Conservation (phyloP, 768 basidiomycete species). For the Polyporus arcularius region DNA sequence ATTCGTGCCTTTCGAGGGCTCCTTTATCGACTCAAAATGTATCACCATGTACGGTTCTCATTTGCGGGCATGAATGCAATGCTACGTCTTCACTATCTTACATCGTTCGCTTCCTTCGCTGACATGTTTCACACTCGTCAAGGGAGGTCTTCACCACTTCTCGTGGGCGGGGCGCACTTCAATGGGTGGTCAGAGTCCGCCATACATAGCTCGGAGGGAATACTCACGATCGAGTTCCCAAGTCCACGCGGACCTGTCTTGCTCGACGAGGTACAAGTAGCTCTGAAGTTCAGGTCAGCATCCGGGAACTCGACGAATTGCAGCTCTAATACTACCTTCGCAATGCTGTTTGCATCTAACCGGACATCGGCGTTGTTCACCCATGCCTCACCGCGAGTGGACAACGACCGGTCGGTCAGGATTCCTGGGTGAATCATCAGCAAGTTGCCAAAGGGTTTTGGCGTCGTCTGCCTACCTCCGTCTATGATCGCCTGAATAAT, state of each 20-base stretch:
- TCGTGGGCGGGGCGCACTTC: slow-evolving; percentile 53
- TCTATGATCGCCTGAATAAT: slow-evolving; percentile 67
- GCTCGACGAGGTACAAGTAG: slow-evolving; percentile 62
- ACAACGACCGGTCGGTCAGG: slow-evolving; percentile 37
- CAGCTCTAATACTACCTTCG: slow-evolving; percentile 44
- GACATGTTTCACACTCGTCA: not conserved
- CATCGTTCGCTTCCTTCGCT: not conserved
- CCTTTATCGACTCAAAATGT: too few relatives aligned
- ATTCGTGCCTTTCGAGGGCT: not conserved
- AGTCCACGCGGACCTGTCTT: slow-evolving; percentile 71
- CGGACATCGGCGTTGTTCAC: slow-evolving; percentile 45
- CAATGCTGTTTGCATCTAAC: slow-evolving; percentile 67
- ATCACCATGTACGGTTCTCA: too few relatives aligned
- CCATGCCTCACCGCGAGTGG: slow-evolving; percentile 34
- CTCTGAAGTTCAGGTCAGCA: slow-evolving; percentile 38
- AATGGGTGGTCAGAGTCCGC: not conserved
- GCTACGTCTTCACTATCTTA: not conserved
- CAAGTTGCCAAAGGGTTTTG: not conserved
- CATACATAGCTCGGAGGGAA: not conserved
- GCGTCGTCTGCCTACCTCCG: slow-evolving; percentile 42
- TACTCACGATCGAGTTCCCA: slow-evolving; percentile 78
- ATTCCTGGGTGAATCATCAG: slow-evolving; percentile 28
- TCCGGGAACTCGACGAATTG: not conserved
- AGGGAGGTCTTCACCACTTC: slow-evolving; percentile 41
- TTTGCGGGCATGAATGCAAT: too few relatives aligned